phyloP scores from a whole-genome alignment of 208 protist species.

The Trypanosoma cruzi region DNA sequence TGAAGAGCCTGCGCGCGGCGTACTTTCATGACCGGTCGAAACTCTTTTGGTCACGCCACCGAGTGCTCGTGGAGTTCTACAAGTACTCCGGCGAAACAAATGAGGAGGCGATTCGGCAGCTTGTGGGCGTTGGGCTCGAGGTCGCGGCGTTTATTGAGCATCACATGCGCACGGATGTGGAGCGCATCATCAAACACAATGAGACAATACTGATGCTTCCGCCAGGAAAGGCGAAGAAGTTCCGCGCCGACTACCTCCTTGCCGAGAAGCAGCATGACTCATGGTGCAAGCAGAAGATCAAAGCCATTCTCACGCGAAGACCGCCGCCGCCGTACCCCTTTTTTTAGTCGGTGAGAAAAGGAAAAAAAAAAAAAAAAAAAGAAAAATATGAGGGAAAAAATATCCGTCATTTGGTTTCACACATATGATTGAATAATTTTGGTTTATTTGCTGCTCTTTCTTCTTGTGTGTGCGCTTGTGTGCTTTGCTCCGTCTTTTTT shows the following conservation, averaged over 20 bases:
- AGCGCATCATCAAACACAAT: slow-evolving; percentile 85
- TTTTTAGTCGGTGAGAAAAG: slow-evolving; percentile 33
- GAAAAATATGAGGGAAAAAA: neutral
- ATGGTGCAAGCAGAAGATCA: slow-evolving; percentile 91
- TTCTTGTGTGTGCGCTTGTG: slow-evolving; percentile 11
- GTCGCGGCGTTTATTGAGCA: slow-evolving; percentile 68
- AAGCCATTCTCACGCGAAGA: slow-evolving; percentile 71
- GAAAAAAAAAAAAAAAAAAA: too few species aligned
- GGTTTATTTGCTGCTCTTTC: neutral
- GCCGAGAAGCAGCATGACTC: slow-evolving; percentile 88
- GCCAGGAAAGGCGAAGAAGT: slow-evolving; percentile 73
- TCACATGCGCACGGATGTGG: slow-evolving; percentile 87
- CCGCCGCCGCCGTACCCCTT: slow-evolving; percentile 87
- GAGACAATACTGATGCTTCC: slow-evolving; percentile 74
- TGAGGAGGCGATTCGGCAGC: slow-evolving; percentile 42
- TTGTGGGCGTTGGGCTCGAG: slow-evolving; percentile 67
- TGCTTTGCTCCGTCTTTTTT: slow-evolving; percentile 1
- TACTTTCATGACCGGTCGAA: slow-evolving; percentile 88
- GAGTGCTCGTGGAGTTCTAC: slow-evolving; percentile 88
- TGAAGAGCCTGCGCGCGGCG: slow-evolving; percentile 70
- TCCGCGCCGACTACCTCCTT: slow-evolving; percentile 74
- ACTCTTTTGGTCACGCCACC: slow-evolving; percentile 90
- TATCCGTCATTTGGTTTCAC: too few species aligned
- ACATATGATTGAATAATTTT: too few species aligned
- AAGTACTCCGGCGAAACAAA: slow-evolving; percentile 75